Percentiles rank a stretch among this genome's conserved stretches.
Conservation (phyloP, 1,139 yeast genomes). For the Hanseniaspora sp. region DNA sequence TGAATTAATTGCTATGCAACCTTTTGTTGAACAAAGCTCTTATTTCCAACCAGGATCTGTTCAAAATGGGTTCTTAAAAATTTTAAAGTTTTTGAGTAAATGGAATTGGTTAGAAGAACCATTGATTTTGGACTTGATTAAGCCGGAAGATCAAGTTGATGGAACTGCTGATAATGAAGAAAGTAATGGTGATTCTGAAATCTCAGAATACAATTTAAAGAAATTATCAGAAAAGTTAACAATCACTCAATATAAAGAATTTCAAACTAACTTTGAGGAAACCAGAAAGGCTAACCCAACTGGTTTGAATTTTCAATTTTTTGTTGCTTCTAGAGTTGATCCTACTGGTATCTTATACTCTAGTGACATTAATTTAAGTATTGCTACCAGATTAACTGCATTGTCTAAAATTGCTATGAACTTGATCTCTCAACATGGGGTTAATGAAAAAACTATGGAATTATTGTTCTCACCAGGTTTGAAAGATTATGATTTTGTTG, state of each 20-base stretch:
- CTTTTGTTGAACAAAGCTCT: conserved; percentile 81
- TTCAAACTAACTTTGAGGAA: conserved; percentile 52
- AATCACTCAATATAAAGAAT: conserved; percentile 48
- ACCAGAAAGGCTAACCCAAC: conserved; percentile 71
- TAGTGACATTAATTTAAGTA: conserved; percentile 55
- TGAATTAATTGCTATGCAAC: conserved; percentile 71
- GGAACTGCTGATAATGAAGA: conserved; percentile 30
- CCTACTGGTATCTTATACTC: conserved; percentile 80
- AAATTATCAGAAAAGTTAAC: conserved; percentile 53
- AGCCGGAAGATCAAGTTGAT: conserved; percentile 35
- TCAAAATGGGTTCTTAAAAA: conserved; percentile 68
- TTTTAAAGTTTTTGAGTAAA: conserved; percentile 53
- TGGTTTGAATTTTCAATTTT: conserved; percentile 66
- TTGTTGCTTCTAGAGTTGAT: conserved; percentile 72
- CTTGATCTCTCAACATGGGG: conserved; percentile 39
- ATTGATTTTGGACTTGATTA: conserved; percentile 60
- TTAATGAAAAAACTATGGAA: conserved; percentile 40
- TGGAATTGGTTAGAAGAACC: conserved; percentile 97
- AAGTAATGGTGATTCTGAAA: conserved; percentile 17
- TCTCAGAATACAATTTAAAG: conserved; percentile 25
- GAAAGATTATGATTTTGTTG: conserved; percentile 70
- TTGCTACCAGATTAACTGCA: conserved; percentile 80
- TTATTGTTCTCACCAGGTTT: conserved; percentile 68
- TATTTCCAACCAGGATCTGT: conserved; percentile 68
- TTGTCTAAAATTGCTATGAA: conserved; percentile 65